Evolutionary conservation across 2,329 filamentous ascomycete genomes (phyloP).

Genomic region (Talaromyces sp.): DNA sequence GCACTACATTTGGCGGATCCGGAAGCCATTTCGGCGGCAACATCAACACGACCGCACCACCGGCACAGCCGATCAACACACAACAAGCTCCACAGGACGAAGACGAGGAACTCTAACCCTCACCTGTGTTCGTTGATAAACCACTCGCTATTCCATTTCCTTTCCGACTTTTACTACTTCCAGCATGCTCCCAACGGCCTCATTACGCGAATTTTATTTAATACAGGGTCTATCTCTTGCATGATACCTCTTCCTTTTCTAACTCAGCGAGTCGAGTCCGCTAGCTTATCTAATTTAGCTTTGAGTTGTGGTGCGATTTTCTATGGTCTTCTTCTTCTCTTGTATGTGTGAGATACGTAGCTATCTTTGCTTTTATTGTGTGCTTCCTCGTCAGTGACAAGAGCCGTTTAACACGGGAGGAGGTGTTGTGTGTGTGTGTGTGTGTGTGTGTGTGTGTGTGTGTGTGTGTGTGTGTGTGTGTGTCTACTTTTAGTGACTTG

Average conservation of each 20-base stretch:
- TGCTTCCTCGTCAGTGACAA: neutral
- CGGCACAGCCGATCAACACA: neutral
- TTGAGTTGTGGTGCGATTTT: neutral
- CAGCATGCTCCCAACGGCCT: neutral
- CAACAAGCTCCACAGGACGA: constrained; percentile 9
- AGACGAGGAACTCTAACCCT: constrained; percentile 19
- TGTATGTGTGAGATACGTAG: neutral
- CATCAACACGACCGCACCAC: constrained; percentile 3
- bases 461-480: no score
- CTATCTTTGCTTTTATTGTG: neutral
- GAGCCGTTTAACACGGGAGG: neutral
- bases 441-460: no score
- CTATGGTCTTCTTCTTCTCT: neutral
- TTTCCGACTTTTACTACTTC: neutral
- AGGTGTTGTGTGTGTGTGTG: neutral
- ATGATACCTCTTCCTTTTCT: constrained; percentile 10
- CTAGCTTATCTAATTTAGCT: neutral
- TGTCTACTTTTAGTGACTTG: neutral
- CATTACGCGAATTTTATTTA: neutral
- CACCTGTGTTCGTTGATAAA: neutral
- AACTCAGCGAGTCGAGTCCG: neutral
- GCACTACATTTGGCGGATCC: constrained; percentile 15
- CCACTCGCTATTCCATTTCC: constrained; percentile 1
- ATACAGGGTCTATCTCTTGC: neutral
- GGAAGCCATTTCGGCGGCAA: constrained; percentile 21